Percentiles rank a stretch among this genome's conserved stretches.
Conservation (phyloP, 2,329 filamentous ascomycete species). For the Neonectria faginata region DNA sequence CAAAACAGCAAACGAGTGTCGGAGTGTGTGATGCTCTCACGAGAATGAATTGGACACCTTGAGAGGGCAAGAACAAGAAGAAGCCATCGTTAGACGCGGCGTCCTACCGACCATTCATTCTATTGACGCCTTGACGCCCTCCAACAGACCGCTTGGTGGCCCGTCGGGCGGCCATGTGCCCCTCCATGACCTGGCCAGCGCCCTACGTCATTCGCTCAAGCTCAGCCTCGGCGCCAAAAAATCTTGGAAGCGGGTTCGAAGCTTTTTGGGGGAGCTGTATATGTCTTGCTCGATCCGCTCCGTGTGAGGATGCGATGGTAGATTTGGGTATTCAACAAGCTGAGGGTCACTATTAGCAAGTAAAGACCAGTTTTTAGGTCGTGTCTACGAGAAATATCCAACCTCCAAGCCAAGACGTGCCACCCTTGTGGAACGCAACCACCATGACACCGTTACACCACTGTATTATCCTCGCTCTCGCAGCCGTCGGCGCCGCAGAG, state of each 20-base stretch:
- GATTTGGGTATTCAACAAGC: background rate
- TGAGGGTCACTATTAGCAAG: background rate
- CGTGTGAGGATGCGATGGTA: background rate
- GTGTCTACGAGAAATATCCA: background rate
- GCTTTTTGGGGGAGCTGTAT: slow-evolving; percentile 5
- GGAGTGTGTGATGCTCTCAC: background rate
- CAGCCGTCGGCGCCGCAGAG: slow-evolving; percentile 21
- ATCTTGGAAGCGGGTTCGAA: slow-evolving; percentile 16
- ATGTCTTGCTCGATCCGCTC: background rate
- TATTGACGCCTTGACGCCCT: slow-evolving; percentile 10
- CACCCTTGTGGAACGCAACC: slow-evolving; percentile 9
- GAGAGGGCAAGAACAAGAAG: background rate
- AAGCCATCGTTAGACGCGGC: slow-evolving; percentile 4
- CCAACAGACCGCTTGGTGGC: slow-evolving; percentile 11
- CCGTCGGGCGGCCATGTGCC: slow-evolving; percentile 15
- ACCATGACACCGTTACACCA: slow-evolving; percentile 33
- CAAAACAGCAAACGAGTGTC: background rate
- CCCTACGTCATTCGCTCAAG: slow-evolving; percentile 22
- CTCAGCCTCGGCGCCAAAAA: slow-evolving; percentile 10
- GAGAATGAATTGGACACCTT: background rate
- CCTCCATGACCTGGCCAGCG: slow-evolving; percentile 17
- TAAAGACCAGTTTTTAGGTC: background rate
- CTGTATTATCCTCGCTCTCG: slow-evolving; percentile 24
- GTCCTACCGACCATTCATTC: background rate
- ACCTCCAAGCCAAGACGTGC: background rate